These are phyloP conservation scores for Pseudocercospora crystallina DNA, from an alignment of 2,329 filamentous ascomycete genomes.

Conservation along the genomic window DNA sequence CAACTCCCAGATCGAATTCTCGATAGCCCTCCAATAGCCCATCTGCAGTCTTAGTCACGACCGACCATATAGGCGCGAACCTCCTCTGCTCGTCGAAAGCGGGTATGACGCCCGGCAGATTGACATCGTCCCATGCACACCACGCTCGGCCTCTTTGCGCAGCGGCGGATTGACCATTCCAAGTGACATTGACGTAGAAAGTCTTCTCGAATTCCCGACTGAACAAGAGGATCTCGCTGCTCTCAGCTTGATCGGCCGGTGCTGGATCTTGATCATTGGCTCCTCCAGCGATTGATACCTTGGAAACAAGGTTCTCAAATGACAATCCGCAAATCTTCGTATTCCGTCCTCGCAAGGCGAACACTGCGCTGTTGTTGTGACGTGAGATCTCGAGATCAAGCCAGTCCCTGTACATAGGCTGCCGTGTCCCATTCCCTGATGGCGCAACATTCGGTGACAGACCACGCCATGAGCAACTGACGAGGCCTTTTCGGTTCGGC, in stretches of 20 bases:
- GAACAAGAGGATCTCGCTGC: constrained; percentile 74
- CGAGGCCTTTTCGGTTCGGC: constrained; percentile 53
- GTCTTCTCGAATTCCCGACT: constrained; percentile 73
- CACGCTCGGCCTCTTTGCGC: constrained; percentile 64
- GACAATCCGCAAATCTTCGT: constrained; percentile 75
- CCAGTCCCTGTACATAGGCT: constrained; percentile 47
- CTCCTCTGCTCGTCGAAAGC: constrained; percentile 76
- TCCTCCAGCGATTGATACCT: constrained; percentile 60
- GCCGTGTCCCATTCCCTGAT: constrained; percentile 9
- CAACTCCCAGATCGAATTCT: constrained; percentile 49
- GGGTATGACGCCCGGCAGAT: constrained; percentile 69
- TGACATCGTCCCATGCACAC: constrained; percentile 88
- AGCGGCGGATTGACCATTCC: constrained; percentile 43
- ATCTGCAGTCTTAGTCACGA: constrained; percentile 71
- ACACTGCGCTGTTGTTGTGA: constrained; percentile 52
- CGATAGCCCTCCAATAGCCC: constrained; percentile 81
- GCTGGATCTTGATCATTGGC: constrained; percentile 39
- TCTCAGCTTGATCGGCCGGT: constrained; percentile 42
- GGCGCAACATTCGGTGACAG: constrained; percentile 64
- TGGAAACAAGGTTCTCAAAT: constrained; percentile 67
- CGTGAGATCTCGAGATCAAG: constrained; percentile 64
- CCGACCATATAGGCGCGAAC: constrained; percentile 78
- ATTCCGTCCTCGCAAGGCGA: constrained; percentile 70
- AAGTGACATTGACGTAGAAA: constrained; percentile 75
- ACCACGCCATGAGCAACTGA: constrained; percentile 70